Evolutionary conservation across 176 grass and related monocot genomes (phyloP), one percentile per base, ranked within the genome.

Genomic region (Eleusine indica): DNA sequence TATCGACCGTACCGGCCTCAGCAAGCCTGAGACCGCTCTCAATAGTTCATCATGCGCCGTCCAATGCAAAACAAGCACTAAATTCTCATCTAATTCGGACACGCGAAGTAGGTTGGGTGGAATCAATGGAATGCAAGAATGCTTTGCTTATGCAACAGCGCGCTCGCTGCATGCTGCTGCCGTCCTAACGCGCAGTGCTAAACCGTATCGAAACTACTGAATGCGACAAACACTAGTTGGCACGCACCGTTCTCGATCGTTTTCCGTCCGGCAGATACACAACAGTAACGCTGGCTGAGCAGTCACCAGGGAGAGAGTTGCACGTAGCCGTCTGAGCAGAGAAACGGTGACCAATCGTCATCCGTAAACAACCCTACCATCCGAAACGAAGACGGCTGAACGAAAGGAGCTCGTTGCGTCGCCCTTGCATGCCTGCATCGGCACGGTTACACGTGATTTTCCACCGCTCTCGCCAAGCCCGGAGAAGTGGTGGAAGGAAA

Each of bases 241-340:
- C 40, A 6, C 3, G 21, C 69, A 25, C 15, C 28, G 74, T 18
- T 78, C 41, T 70, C 35, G 44, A 72, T 72, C 84, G 76, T 73
- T 78, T 78, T 79, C 83, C 4, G 5, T 38, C n/a, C 3, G 13
- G 22, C 3, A 9, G 39, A 41, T 10, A 1, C n/a, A 1, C n/a
- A 32, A 18, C 71, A n/a, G 25, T 53, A 18, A 18, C 29, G 28
- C 19, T 42, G 12, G 56, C 56, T 25, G 22, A 25, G 30, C 51
- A 1, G 60, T 43, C 44, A 21, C 44, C 38, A 13, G 1, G 46
- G 10, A 17, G 38, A 83, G 44, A 41, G 82, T 54, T 75, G 46
- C 37, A 43, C 63, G 46, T 66, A 18, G 14, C n/a, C n/a, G 5
- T 84, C 61, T 10, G n/a, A 29, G 71, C 9, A 6, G 48, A 42